These are phyloP conservation scores for Echinochloa phyllopogon DNA, from an alignment of 176 grass and related monocot species.

Conservation along the genomic window DNA sequence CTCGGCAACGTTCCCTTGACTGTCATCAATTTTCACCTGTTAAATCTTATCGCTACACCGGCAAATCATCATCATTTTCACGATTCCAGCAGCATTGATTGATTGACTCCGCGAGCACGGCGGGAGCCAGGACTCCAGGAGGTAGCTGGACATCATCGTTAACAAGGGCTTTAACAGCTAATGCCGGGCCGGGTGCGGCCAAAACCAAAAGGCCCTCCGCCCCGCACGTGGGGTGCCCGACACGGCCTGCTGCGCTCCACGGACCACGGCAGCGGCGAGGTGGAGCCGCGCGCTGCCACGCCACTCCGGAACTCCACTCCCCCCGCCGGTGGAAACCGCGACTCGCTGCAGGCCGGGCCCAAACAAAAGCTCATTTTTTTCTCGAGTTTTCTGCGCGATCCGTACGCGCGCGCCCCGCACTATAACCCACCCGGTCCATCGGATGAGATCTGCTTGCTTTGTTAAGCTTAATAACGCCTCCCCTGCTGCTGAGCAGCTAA, in stretches of 20 bases:
- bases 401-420: neutral
- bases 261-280: constrained; percentile 13
- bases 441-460: constrained; percentile 4
- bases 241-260: neutral
- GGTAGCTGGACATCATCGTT: neutral
- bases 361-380: neutral
- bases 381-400: neutral
- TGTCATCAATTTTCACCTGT: neutral
- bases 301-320: neutral
- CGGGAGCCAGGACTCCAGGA: neutral
- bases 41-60: neutral
- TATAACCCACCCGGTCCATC: neutral
- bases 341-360: neutral
- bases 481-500: neutral
- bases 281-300: neutral
- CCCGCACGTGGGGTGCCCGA: constrained; percentile 31
- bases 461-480: neutral
- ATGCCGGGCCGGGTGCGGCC: neutral
- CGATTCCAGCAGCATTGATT: neutral
- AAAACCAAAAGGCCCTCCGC: neutral
- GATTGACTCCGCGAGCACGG: neutral
- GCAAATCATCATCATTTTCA: constrained; percentile 4
- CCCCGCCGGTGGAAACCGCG: neutral
- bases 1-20: neutral
- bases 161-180: neutral